Percentiles rank a stretch among this genome's conserved stretches.
Evolutionary conservation across 768 basidiomycete genomes (phyloP).

Genomic region (Gelatoporia subvermispora): DNA sequence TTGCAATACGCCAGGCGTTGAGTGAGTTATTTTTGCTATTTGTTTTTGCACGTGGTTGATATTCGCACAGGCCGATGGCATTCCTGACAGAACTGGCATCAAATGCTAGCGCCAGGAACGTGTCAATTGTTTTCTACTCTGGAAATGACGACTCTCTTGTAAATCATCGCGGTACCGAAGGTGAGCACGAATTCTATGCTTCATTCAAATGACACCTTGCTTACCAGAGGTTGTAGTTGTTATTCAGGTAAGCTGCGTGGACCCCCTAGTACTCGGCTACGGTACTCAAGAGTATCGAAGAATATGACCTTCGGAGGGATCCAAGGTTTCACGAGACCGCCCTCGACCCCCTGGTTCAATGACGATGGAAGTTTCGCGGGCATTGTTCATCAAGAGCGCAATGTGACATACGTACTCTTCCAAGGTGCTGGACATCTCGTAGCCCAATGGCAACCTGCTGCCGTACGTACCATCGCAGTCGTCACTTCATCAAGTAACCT

Average conservation of each 20-base stretch:
- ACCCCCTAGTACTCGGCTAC: background rate
- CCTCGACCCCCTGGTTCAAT: slow-evolving; percentile 64
- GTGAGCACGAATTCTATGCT: slow-evolving; percentile 32
- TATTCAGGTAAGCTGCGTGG: slow-evolving; percentile 6
- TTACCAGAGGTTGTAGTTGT: slow-evolving; percentile 14
- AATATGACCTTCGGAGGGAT: slow-evolving; percentile 80
- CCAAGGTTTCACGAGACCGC: slow-evolving; percentile 65
- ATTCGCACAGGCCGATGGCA: slow-evolving; percentile 46
- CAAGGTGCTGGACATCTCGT: slow-evolving; percentile 37
- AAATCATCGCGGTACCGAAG: slow-evolving; percentile 57
- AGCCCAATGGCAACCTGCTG: slow-evolving; percentile 31
- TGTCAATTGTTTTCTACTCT: slow-evolving; percentile 56
- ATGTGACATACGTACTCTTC: slow-evolving; percentile 40
- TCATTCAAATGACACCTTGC: background rate
- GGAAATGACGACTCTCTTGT: slow-evolving; percentile 68
- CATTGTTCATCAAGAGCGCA: slow-evolving; percentile 70
- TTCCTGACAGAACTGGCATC: slow-evolving; percentile 62
- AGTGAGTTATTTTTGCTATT: background rate
- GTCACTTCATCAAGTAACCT: background rate
- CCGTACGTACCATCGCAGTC: slow-evolving; percentile 38
- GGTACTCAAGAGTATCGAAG: slow-evolving; percentile 26
- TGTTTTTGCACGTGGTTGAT: background rate
- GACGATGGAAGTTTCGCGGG: slow-evolving; percentile 58
- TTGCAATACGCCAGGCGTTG: slow-evolving; percentile 7
- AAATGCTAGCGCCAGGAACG: slow-evolving; percentile 48